Base-by-base conservation (phyloP, 2,329 filamentous ascomycete genomes). In the Phialophora verrucosa region DNA sequence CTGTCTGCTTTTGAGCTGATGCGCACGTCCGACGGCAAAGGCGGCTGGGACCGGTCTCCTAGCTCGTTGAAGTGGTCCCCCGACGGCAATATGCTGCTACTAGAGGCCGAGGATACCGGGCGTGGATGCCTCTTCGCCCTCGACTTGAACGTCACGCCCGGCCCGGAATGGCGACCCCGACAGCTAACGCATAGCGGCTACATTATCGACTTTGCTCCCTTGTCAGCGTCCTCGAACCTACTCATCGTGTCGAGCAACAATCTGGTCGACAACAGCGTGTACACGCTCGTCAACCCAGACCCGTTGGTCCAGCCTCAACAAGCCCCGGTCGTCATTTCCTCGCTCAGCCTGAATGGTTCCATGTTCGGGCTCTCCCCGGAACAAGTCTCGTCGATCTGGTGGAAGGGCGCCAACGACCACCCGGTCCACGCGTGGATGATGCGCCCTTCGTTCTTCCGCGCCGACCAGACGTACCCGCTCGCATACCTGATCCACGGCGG, bases 401-500 rank as follows among this genome's bases (percentile, higher is more conserved):
- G 77, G 73, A 76, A 73, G 60, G 81, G 81, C n/a, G 80, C 78
- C 2, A 75, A 80, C 8, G 77, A 79, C 61, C 76, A 78, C 51
- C 76, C 77, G 1, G 74, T 83, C 25, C 79, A 83, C 65, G 78
- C 80, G 2, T 83, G 79, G 76, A 79, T 83, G 20, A 76, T 83
- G 65, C 82, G 81, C 59, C 82, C 82, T 4, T 82, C 80, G 4
- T 74, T 77, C 61, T 83, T 83, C 69, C 76, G 79, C 38, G 74
- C 78, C 4, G 74, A 76, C 2, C 71, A 83, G 70, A 83, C 80
- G 68, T 86, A 86, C 68, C 84, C 84, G 5, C 71, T 86, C 14
- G 83, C 83, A 1, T 86, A 84, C 71, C 73, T 86, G 66, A 79
- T 84, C 10, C 84, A 86, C 65, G 84, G 84, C 32, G 84, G 84